Conservation (phyloP, 1,284 basidiomycete genomes). For the Leccinum brunneo-olivaceum region DNA sequence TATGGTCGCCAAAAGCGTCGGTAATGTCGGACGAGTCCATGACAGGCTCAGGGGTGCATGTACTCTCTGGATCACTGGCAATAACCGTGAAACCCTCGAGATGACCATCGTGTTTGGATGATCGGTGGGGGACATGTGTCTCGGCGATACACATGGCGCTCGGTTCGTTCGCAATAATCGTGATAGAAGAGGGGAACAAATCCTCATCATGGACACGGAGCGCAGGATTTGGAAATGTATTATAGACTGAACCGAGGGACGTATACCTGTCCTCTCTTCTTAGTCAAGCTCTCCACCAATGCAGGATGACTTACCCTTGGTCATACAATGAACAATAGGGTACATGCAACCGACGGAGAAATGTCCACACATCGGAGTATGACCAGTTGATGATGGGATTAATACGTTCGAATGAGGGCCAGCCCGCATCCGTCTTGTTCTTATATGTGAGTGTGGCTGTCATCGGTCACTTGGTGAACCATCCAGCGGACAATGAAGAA, state of each 20-base stretch:
- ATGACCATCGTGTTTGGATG: neutral
- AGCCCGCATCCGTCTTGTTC: constrained; percentile 79
- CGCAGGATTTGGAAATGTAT: constrained; percentile 89
- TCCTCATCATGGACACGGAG: constrained; percentile 40
- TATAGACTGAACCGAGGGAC: constrained; percentile 90
- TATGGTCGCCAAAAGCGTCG: neutral
- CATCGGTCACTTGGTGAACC: constrained; percentile 3
- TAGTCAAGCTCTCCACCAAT: neutral
- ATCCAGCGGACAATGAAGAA: constrained; percentile 11
- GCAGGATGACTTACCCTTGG: constrained; percentile 58
- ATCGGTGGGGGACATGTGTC: constrained; percentile 1
- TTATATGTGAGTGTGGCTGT: constrained; percentile 62
- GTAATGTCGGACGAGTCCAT: neutral
- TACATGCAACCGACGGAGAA: constrained; percentile 69
- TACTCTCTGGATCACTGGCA: constrained; percentile 18
- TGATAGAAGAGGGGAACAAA: constrained; percentile 15
- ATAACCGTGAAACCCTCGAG: constrained; percentile 19
- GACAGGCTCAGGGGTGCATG: constrained; percentile 18
- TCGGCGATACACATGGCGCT: constrained; percentile 14
- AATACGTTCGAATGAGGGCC: constrained; percentile 87
- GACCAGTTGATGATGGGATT: constrained; percentile 97
- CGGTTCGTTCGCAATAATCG: constrained; percentile 19
- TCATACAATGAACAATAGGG: constrained; percentile 90
- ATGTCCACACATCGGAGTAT: constrained; percentile 86
- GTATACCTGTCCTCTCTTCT: constrained; percentile 66